Evolutionary conservation across 306 rosid species (phyloP).

Genomic region (Acacia melanoxylon): DNA sequence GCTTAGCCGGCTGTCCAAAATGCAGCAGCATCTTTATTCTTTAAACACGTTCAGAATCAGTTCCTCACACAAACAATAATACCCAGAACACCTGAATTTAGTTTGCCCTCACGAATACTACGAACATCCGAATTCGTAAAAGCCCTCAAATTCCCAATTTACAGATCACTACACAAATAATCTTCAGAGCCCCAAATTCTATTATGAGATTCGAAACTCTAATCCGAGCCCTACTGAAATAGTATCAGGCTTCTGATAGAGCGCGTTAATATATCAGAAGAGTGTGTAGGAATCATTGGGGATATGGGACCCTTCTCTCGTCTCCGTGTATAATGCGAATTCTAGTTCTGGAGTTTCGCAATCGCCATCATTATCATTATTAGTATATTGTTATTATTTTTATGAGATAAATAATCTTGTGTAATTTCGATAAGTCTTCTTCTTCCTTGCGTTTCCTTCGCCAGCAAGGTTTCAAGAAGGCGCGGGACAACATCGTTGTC

Average conservation of each 20-base stretch:
- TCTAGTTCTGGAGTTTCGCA: not conserved
- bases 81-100: not conserved
- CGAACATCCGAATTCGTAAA: not conserved
- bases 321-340: not conserved
- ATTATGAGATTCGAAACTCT: not conserved
- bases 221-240: not conserved
- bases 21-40: slow-evolving; percentile 63
- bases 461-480: not conserved
- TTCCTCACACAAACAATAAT: not conserved
- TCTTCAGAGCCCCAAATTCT: not conserved
- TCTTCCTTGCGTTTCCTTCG: slow-evolving; percentile 21
- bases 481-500: not conserved
- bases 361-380: not conserved
- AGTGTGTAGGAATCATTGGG: not conserved
- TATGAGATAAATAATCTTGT: not conserved
- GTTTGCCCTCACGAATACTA: not conserved
- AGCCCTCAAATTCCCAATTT: not conserved
- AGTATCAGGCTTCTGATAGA: not conserved
- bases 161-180: not conserved
- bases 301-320: not conserved
- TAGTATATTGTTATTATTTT: not conserved
- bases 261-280: not conserved
- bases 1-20: slow-evolving; percentile 58
- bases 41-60: not conserved
- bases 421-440: not conserved